Percentiles rank a stretch among this genome's conserved stretches.
Conservation (phyloP, 495 filamentous ascomycete species). For the Xylaria grammica region DNA sequence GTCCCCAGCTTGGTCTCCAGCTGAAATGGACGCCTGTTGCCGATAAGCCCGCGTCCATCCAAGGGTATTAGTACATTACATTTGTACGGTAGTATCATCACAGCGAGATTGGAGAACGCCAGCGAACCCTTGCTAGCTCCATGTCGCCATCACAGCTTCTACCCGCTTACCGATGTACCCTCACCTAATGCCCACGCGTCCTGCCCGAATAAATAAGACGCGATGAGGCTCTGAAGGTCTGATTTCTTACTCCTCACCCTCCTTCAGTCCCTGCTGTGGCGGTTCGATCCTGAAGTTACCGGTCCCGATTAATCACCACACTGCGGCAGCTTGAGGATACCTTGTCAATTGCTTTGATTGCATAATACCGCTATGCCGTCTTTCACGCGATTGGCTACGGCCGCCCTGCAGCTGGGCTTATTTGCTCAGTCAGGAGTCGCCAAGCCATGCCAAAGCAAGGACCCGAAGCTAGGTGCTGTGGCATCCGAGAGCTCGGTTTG, state of each 20-base stretch:
- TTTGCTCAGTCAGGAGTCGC: conserved; percentile 19
- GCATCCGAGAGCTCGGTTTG: conserved; percentile 74
- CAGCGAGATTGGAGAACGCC: neutral
- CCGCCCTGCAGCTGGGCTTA: conserved; percentile 29
- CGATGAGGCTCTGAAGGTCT: conserved; percentile 2
- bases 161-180: conserved; percentile 7
- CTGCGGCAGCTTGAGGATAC: neutral
- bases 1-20: too few species aligned
- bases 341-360: neutral
- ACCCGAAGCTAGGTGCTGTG: conserved; percentile 62
- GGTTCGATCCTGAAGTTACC: neutral
- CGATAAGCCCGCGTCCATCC: neutral
- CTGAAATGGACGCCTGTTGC: neutral
- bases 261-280: conserved; percentile 4
- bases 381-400: conserved; percentile 26
- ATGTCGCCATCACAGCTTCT: conserved; percentile 15
- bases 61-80: neutral
- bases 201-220: conserved; percentile 11
- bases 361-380: conserved; percentile 32
- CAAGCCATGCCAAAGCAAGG: conserved; percentile 14
- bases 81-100: neutral
- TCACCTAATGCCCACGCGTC: neutral
- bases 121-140: conserved; percentile 3
- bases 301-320: neutral
- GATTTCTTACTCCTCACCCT: neutral